Evolutionary conservation across 495 filamentous ascomycete genomes (phyloP).

Genomic region (Neurospora discreta): DNA sequence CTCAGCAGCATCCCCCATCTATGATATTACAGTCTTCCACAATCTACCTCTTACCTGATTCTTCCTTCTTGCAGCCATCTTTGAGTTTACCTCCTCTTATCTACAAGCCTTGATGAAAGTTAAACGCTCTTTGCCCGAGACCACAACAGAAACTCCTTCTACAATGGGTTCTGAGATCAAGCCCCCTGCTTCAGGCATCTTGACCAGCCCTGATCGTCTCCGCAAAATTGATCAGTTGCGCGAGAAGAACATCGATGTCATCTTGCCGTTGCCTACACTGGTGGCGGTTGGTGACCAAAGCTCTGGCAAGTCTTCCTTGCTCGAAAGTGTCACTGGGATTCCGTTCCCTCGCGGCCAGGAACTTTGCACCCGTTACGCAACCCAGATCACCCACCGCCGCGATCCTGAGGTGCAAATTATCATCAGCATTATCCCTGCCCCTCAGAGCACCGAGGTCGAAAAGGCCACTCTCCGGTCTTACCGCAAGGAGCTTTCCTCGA

Average conservation of each 20-base stretch:
- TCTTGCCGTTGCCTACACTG: slow-evolving; percentile 31
- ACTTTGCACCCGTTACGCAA: slow-evolving; percentile 46
- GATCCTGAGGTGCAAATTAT: slow-evolving; percentile 13
- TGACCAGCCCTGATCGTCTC: slow-evolving; percentile 13
- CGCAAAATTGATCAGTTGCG: slow-evolving; percentile 29
- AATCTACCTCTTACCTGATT: neutral
- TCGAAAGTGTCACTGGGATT: slow-evolving; percentile 39
- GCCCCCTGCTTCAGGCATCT: neutral
- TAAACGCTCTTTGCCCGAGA: neutral
- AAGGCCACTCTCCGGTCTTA: slow-evolving; percentile 10
- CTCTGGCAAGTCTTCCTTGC: slow-evolving; percentile 36
- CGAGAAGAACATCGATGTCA: slow-evolving; percentile 28
- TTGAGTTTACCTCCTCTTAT: neutral
- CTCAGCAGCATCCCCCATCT: neutral
- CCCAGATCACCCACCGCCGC: slow-evolving; percentile 38
- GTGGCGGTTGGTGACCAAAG: slow-evolving; percentile 38
- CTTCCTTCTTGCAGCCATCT: neutral
- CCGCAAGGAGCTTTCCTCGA: slow-evolving; percentile 1
- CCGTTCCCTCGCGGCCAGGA: slow-evolving; percentile 33
- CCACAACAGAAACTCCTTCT: neutral
- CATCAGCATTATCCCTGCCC: slow-evolving; percentile 34
- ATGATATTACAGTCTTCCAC: rapidly evolving
- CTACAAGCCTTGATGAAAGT: neutral
- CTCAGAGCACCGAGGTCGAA: slow-evolving; percentile 12
- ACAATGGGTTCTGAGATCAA: neutral